Evolutionary conservation across 352 stramenopile species (phyloP), one percentile per base, ranked within the genome.

Genomic region (Phytophthora brassicae): DNA sequence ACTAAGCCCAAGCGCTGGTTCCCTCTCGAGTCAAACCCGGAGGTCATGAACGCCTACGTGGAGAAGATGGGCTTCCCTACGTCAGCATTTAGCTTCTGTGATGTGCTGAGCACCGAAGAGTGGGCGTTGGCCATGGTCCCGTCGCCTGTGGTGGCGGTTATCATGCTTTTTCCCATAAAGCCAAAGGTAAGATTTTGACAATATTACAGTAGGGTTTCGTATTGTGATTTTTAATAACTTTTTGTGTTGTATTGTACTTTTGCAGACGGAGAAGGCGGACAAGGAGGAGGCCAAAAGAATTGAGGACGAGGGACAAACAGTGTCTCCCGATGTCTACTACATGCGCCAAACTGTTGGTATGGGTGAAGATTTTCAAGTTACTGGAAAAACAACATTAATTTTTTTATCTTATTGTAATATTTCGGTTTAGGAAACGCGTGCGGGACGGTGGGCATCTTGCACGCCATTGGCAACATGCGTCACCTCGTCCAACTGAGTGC

Each of bases 61-160:
- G 62, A 85, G 55, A 97, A 93, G 54, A 89, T 99, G 46, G 96
- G 96, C 39, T 97, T 98, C 64, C 83, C 93, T 26, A 97, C 85
- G 1, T 41, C 17, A 29, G 55, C 62, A 2, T 97, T 90, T 70
- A 87, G 84, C 65, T 98, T 98, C 63, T 89, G 81, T 41, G 96
- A 99, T 77, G 91, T 99, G 33, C 90, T 98, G 49, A 97, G 86
- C 68, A 98, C 91, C 2, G 96, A 99, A 66, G 91, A 98, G 45
- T 99, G 96, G 96, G 96, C 96, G 16, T 73, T 99, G 36, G 93
- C 92, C 16, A 99, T 99, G 95, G 95, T 99, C 50, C 89, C 94
- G 17, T 77, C 83, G 53, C 96, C 96, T 6, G 94, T 98, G 1
- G 74, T 90, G 22, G 96, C 79, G 24, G 92, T 99, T 43, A 68